Evolutionary conservation across 305 asterid genomes (phyloP), one percentile per base, ranked within the genome.

Genomic region (Plantago coronopus): DNA sequence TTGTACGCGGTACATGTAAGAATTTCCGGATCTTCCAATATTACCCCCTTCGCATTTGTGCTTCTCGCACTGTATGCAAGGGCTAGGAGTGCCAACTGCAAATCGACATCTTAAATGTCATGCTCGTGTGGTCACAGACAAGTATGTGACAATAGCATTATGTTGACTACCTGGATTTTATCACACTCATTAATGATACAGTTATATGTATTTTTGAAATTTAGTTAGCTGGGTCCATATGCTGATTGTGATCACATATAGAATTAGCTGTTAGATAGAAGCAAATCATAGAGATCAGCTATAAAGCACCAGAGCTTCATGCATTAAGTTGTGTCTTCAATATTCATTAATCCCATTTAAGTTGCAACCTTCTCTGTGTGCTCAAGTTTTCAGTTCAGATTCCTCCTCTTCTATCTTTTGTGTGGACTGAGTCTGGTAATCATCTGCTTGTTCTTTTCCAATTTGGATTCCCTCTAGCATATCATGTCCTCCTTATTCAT

Each of bases 151-250:
- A 72, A 79, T 75, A 64, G 25, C 64, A 60, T 72, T 70, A 78
- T 72, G 74, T 79, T 57, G 74, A 76, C 59, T 68, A 44, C 73
- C 68, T 69, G 66, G 65, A 48, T 63, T 70, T 75, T 70, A 62
- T 68, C 51, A 68, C 69, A 61, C 67, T 64, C 71, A 66, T 69
- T 71, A 40, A 58, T 64, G 74, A 71, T 76, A 44, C 43, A 51
- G 66, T 70, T 75, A 14, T 81, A 78, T 73, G 66, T 46, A 68
- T 78, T 78, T 64, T 56, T 48, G 23, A 66, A 48, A 46, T 70
- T 79, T 64, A 76, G 67, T 76, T 76, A 54, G 65, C 17, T 59
- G 81, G 89, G 94, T 64, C 86, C 80, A 67, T 72, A 44, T 37
- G 76, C 63, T 77, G 68, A 76, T 63, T 82, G 83, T 79, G 31